Percentiles rank a stretch among this genome's conserved stretches.
These are phyloP conservation scores for Achaetomium macrosporum DNA, from an alignment of 2,329 filamentous ascomycete species.

Conservation along the genomic window DNA sequence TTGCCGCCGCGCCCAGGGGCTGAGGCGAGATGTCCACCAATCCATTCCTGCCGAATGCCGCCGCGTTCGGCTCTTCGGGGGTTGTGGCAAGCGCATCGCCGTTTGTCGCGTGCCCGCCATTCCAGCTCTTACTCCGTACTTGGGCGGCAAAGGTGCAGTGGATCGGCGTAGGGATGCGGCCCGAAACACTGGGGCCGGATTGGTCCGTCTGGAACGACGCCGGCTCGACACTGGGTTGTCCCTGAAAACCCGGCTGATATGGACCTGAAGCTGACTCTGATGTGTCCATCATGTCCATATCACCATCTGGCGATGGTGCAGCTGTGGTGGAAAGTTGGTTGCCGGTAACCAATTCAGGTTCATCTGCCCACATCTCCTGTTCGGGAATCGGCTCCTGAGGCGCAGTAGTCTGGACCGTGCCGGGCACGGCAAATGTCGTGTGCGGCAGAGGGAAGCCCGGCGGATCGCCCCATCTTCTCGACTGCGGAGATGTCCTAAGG, in stretches of 20 bases:
- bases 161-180: constrained; percentile 55
- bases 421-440: constrained; percentile 9
- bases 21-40: constrained; percentile 10
- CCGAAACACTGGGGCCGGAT: constrained; percentile 31
- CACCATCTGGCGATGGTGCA: constrained; percentile 32
- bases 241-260: neutral
- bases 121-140: constrained; percentile 47
- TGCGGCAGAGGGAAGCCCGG: constrained; percentile 18
- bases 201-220: constrained; percentile 30
- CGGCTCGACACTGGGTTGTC: constrained; percentile 26
- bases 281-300: constrained; percentile 48
- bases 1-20: constrained; percentile 20
- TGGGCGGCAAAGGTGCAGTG: constrained; percentile 52
- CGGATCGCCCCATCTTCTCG: constrained; percentile 21
- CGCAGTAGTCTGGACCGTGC: constrained; percentile 13
- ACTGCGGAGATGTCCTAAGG: constrained; percentile 21
- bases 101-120: constrained; percentile 29
- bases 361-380: constrained; percentile 21
- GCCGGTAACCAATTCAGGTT: constrained; percentile 24
- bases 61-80: constrained; percentile 31
- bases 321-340: constrained; percentile 11
- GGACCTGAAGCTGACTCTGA: constrained; percentile 20
- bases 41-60: constrained; percentile 13
- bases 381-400: constrained; percentile 25
- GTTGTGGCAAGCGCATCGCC: constrained; percentile 36